A percentile compares a stretch with the other conserved stretches of the same genome.
These are phyloP conservation scores for Casaregolazyma lundiana DNA, from an alignment of 1,139 yeast species.

Conservation along the genomic window DNA sequence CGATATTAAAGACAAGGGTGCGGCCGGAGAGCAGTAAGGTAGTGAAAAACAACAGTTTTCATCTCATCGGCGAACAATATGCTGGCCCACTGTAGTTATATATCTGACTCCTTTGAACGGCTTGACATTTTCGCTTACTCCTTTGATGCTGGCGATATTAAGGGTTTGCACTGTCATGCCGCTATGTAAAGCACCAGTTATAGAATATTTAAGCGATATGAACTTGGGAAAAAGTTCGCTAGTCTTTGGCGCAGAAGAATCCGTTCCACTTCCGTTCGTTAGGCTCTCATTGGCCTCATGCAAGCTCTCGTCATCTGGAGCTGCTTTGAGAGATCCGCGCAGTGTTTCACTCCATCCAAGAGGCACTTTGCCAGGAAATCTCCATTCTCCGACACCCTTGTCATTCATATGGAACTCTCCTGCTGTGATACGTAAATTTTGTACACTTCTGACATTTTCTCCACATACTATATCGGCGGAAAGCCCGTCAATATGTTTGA, in stretches of 20 bases:
- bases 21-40: too few relatives aligned
- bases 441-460: conserved; percentile 35
- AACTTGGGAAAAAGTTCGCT: conserved; percentile 44
- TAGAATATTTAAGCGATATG: conserved; percentile 50
- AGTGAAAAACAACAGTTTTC: too few relatives aligned
- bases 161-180: conserved; percentile 67
- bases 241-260: conserved; percentile 2
- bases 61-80: conserved; percentile 40
- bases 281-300: conserved; percentile 12
- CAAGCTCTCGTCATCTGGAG: conserved; percentile 22
- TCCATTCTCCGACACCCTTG: conserved; percentile 65
- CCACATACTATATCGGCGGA: conserved; percentile 47
- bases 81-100: conserved; percentile 60
- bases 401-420: conserved; percentile 64
- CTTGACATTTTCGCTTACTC: conserved; percentile 57
- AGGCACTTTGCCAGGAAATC: conserved; percentile 53
- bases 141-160: conserved; percentile 54
- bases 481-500: conserved; percentile 55
- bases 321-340: conserved; percentile 47
- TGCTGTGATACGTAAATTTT: conserved; percentile 56
- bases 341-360: conserved; percentile 68
- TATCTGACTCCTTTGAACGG: conserved; percentile 94
- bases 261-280: conserved; percentile 9
- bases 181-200: conserved; percentile 72
- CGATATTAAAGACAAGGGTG: conserved; percentile 20